Evolutionary conservation across 2,329 filamentous ascomycete species (phyloP).

Genomic region (Penicillium sp.): DNA sequence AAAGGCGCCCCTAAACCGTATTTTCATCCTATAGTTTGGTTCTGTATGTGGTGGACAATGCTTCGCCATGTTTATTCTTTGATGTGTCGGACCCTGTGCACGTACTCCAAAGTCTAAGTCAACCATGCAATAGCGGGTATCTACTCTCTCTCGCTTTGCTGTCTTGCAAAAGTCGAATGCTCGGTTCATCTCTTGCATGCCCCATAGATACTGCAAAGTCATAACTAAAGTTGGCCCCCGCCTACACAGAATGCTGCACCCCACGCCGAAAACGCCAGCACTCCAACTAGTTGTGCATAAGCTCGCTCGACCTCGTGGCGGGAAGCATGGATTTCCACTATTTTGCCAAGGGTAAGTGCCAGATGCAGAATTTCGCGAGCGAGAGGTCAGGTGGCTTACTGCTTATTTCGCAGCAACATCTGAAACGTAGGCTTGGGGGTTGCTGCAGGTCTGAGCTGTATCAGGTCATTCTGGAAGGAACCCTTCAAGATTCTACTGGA

Average conservation of each 20-base stretch:
- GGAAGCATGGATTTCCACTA: neutral
- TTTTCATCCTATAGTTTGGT: neutral
- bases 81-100: neutral
- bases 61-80: neutral
- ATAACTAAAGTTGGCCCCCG: neutral
- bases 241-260: neutral
- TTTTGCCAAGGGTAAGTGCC: neutral
- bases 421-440: neutral
- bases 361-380: neutral
- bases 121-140: neutral
- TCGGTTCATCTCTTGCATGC: neutral
- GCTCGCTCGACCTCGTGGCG: slow-evolving; percentile 1
- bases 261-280: neutral
- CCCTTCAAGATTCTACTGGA: too few species aligned
- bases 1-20: neutral
- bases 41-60: neutral
- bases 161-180: neutral
- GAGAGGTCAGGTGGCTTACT: neutral
- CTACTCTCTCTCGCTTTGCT: neutral
- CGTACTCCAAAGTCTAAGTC: neutral
- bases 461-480: neutral
- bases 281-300: neutral
- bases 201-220: neutral
- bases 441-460: neutral
- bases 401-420: neutral